Conservation (phyloP, 495 filamentous ascomycete species). For the Emericellopsis terricola region DNA sequence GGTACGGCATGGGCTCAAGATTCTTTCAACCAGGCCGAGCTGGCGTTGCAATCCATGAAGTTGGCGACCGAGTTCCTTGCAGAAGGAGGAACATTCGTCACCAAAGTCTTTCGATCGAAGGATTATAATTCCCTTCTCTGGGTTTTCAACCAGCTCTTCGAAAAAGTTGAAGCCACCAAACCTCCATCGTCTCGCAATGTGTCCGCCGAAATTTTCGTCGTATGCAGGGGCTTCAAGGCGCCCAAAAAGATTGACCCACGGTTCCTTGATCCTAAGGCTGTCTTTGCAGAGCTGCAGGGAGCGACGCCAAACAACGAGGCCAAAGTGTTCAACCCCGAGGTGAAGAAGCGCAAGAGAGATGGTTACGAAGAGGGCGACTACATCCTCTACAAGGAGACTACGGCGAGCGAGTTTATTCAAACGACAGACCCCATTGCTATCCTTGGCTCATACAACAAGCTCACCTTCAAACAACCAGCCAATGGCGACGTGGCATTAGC, state of each 20-base stretch:
- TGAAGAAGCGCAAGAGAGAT: slow-evolving; percentile 90
- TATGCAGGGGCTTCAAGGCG: slow-evolving; percentile 77
- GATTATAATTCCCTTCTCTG: slow-evolving; percentile 92
- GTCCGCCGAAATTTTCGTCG: slow-evolving; percentile 95
- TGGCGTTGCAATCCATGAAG: slow-evolving; percentile 82
- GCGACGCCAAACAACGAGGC: slow-evolving; percentile 91
- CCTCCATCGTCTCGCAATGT: slow-evolving; percentile 91
- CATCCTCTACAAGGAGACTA: slow-evolving; percentile 74
- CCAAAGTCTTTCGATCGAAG: slow-evolving; percentile 95
- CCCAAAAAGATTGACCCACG: slow-evolving; percentile 84
- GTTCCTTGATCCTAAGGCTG: slow-evolving; percentile 76
- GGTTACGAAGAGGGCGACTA: slow-evolving; percentile 96
- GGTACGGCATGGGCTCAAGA: slow-evolving; percentile 97
- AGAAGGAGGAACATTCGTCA: slow-evolving; percentile 87
- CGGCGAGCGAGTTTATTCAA: slow-evolving; percentile 86
- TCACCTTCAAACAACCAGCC: slow-evolving; percentile 58
- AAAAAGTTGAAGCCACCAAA: slow-evolving; percentile 89
- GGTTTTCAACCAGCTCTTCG: slow-evolving; percentile 96
- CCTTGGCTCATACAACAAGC: slow-evolving; percentile 65
- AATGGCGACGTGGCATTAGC: slow-evolving; percentile 76
- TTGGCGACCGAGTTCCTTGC: slow-evolving; percentile 84
- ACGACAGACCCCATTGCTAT: slow-evolving; percentile 93
- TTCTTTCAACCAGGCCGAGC: slow-evolving; percentile 91
- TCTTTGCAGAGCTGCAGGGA: slow-evolving; percentile 86
- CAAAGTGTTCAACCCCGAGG: slow-evolving; percentile 91